Conservation (phyloP, 805 yeast genomes). For the Candida oleophila region DNA sequence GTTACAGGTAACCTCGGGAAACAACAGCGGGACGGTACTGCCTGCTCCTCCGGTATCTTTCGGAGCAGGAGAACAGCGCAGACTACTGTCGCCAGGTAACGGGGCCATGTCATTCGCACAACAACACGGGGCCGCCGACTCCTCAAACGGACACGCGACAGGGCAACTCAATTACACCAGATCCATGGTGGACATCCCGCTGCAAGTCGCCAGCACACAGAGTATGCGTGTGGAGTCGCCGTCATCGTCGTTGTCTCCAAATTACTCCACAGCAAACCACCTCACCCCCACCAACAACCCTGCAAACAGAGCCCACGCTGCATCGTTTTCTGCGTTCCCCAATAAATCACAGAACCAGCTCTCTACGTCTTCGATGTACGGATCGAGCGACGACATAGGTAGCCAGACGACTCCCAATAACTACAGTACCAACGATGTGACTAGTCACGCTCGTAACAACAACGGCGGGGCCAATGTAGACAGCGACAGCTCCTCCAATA, state of each 20-base stretch:
- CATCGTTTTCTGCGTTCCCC: not conserved
- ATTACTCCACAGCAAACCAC: too few species aligned
- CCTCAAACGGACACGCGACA: not conserved
- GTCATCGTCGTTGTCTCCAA: not conserved
- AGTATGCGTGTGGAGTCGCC: not conserved
- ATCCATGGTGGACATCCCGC: conserved; percentile 1
- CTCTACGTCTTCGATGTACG: not conserved
- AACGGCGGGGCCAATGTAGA: not conserved
- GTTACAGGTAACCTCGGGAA: conserved; percentile 38
- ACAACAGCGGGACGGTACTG: conserved; percentile 10
- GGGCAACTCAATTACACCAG: not conserved
- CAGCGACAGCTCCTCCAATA: not conserved
- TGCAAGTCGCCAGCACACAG: not conserved
- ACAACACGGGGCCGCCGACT: too few species aligned
- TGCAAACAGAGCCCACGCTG: conserved; percentile 3
- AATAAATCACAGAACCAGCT: not conserved
- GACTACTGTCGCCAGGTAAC: not conserved
- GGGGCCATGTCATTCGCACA: not conserved
- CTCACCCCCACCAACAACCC: not conserved
- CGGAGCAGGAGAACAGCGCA: conserved; percentile 22
- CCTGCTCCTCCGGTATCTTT: conserved; percentile 57
- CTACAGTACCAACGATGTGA: not conserved
- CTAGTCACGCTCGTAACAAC: not conserved
- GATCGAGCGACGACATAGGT: not conserved
- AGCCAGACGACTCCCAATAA: not conserved